A percentile compares a stretch with the other conserved stretches of the same genome.
Conservation (phyloP, 148 eudicot species). For the Tetragonia tetragonoides region DNA sequence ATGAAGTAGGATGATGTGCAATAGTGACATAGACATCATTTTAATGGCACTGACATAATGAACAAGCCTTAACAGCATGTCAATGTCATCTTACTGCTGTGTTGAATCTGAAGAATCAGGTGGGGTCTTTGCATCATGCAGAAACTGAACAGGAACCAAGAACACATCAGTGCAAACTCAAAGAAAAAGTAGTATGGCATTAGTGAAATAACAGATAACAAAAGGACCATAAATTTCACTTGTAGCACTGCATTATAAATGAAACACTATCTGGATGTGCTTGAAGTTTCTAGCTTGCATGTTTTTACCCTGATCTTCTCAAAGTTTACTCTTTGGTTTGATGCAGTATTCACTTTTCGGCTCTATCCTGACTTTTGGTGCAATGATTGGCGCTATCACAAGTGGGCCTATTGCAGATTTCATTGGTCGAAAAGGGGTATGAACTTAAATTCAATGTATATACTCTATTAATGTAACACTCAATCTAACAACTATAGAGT, state of each 20-base stretch:
- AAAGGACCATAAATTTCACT: no score
- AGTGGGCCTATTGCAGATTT: constrained; percentile 85
- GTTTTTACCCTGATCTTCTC: background rate
- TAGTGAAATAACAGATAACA: no score
- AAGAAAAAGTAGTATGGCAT: no score
- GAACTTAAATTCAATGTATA: background rate
- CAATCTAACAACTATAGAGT: background rate
- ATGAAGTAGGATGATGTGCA: background rate
- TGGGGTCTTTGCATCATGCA: no score
- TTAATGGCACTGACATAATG: background rate
- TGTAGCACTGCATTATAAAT: no score
- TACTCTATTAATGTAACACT: background rate
- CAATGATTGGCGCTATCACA: constrained; percentile 92
- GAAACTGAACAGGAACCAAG: no score
- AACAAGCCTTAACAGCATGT: background rate
- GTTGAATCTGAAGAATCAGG: no score
- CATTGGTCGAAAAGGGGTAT: constrained; percentile 90
- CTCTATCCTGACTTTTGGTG: constrained; percentile 84
- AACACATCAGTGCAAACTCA: no score
- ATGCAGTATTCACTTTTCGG: constrained; percentile 84
- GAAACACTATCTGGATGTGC: background rate
- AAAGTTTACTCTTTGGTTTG: background rate
- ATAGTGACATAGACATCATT: background rate
- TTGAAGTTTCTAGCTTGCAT: background rate
- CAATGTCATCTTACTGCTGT: background rate